Evolutionary conservation across 805 yeast genomes (phyloP), one percentile per base, ranked within the genome.

Genomic region (Ogataea pignaliae): DNA sequence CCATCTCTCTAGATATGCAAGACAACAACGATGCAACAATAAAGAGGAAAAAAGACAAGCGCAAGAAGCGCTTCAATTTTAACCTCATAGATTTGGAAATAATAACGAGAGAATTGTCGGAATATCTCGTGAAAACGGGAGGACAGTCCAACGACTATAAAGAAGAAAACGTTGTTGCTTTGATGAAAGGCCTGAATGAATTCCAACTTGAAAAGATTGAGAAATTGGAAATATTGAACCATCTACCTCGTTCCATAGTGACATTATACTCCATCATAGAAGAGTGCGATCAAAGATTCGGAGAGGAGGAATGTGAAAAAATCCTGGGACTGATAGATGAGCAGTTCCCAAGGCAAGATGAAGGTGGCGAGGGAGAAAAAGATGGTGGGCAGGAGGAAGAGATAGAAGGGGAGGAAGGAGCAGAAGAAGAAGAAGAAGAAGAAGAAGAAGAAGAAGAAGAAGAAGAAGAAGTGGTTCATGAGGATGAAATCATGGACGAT

Each of bases 211-310:
- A 84, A 66, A 86, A 88, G 62, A 81, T 86, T 21, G 99, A 91
- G 58, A 79, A 82, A 52, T 68, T 91, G 34, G 97, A 91, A 65
- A 78, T 91, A 34, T 75, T 90, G 44, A 90, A 91, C 61, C 71
- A 81, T 8, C 72, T 88, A 28, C 99, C 99, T 1, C 70, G 83
- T 37, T 78, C 88, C 5, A 68, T 88, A 71, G 97, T 90, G 11
- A 83, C 79, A 32, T 70, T 91, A 41, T 88, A 81, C 60, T 74
- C 93, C 0, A 68, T 91, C 28, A 80, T 91, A 1, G 99, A 91
- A 59, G 98, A 93, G 59, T 91, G 96, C 63, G 99, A 91, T 53
- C 81, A 79, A 48, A 72, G 99, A 54, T 84, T 89, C 55, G 66
- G 69, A n/a, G 87, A 85, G 46, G 84, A 78, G 1, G 73, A 81